A percentile compares a stretch with the other conserved stretches of the same genome.
Conservation (phyloP, 2,329 filamentous ascomycete species). For the Aspergillus hiratsukae region DNA sequence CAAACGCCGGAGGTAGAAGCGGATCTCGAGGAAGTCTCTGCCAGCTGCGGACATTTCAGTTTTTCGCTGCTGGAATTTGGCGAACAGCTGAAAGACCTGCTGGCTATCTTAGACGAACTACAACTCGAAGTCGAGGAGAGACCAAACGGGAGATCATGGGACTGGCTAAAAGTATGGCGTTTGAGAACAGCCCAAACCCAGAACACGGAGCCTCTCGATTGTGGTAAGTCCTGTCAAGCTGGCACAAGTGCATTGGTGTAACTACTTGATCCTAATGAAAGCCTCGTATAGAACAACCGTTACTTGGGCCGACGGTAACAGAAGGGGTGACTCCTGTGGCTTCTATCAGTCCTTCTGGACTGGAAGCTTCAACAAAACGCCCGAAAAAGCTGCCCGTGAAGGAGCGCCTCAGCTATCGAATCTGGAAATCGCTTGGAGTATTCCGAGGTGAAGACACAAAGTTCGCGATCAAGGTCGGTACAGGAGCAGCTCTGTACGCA, state of each 20-base stretch:
- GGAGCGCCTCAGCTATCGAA: slow-evolving; percentile 40
- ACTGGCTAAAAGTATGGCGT: slow-evolving; percentile 80
- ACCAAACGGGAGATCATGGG: slow-evolving; percentile 64
- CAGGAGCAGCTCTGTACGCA: slow-evolving; percentile 83
- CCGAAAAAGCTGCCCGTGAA: slow-evolving; percentile 14
- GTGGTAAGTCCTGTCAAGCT: slow-evolving; percentile 25
- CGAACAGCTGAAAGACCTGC: slow-evolving; percentile 77
- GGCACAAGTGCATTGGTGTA: not conserved
- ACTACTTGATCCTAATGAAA: not conserved
- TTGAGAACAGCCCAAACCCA: slow-evolving; percentile 13
- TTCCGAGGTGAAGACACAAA: slow-evolving; percentile 62
- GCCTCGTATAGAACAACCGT: slow-evolving; percentile 10
- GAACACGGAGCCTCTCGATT: slow-evolving; percentile 23
- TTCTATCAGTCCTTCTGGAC: not conserved
- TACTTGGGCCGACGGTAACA: slow-evolving; percentile 5
- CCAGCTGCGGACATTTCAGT: slow-evolving; percentile 95
- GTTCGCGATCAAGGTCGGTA: slow-evolving; percentile 89
- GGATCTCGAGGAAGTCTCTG: slow-evolving; percentile 93
- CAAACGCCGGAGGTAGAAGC: slow-evolving; percentile 74
- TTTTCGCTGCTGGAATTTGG: slow-evolving; percentile 88
- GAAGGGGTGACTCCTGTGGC: slow-evolving; percentile 1
- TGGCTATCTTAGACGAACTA: slow-evolving; percentile 80
- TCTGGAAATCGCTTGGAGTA: slow-evolving; percentile 54
- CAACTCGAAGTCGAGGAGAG: slow-evolving; percentile 63
- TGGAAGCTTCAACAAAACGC: not conserved